Evolutionary conservation across 2,329 filamentous ascomycete genomes (phyloP).

Genomic region (Penicillium sp.): DNA sequence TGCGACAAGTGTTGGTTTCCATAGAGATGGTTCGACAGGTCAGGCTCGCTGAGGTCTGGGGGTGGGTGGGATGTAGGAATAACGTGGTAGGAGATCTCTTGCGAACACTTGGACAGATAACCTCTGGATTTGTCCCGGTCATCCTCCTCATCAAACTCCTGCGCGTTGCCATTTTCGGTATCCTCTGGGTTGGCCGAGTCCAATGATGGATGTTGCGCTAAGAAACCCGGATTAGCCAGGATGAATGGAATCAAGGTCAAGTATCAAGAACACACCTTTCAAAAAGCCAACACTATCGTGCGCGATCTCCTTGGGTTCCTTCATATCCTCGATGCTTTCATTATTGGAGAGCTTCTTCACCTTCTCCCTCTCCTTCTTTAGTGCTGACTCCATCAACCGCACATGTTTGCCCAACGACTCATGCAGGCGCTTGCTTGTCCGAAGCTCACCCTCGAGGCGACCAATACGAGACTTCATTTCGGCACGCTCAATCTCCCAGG

Average conservation of each 20-base stretch:
- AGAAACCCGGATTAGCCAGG: slow-evolving; percentile 5
- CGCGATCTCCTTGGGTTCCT: slow-evolving; percentile 42
- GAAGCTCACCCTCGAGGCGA: slow-evolving; percentile 80
- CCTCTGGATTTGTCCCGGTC: slow-evolving; percentile 58
- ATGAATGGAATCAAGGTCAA: neutral
- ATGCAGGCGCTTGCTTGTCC: slow-evolving; percentile 80
- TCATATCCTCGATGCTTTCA: slow-evolving; percentile 47
- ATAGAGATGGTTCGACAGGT: slow-evolving; percentile 43
- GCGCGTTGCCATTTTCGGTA: slow-evolving; percentile 38
- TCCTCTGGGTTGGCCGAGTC: slow-evolving; percentile 46
- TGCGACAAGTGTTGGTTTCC: slow-evolving; percentile 49
- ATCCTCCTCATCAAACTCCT: slow-evolving; percentile 52
- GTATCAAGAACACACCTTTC: slow-evolving; percentile 29
- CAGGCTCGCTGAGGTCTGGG: slow-evolving; percentile 45
- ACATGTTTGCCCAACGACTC: slow-evolving; percentile 88
- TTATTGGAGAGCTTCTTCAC: slow-evolving; percentile 50
- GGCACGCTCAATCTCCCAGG: slow-evolving; percentile 97
- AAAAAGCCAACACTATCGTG: slow-evolving; percentile 42
- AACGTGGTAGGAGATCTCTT: slow-evolving; percentile 63
- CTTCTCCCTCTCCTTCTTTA: slow-evolving; percentile 75
- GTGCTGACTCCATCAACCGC: slow-evolving; percentile 76
- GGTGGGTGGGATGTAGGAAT: slow-evolving; percentile 59
- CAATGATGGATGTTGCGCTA: slow-evolving; percentile 43
- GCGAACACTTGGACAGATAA: slow-evolving; percentile 60
- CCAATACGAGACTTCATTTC: slow-evolving; percentile 99